Evolutionary conservation across 768 basidiomycete genomes (phyloP).

Genomic region (Lyophyllum shimeji): DNA sequence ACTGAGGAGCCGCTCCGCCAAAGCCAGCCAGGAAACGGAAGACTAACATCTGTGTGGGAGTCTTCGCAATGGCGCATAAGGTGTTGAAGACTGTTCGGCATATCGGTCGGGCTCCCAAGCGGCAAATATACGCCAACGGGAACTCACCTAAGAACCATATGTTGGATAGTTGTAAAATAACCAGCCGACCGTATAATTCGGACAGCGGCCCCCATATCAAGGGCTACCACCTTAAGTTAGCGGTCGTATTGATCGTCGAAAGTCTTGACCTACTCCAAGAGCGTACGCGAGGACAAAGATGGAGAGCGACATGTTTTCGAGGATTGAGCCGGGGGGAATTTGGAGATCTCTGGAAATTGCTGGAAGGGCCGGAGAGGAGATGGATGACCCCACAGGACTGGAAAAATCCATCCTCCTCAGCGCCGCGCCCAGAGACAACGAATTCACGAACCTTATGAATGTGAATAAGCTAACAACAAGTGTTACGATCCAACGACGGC

Average conservation of each 20-base stretch:
- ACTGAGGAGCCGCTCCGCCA: conserved; percentile 64
- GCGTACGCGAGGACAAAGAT: conserved; percentile 44
- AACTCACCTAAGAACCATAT: conserved; percentile 55
- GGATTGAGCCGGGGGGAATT: conserved; percentile 29
- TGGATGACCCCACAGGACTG: conserved; percentile 33
- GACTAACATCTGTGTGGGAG: conserved; percentile 49
- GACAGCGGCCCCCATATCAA: conserved; percentile 38
- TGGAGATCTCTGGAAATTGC: conserved; percentile 26
- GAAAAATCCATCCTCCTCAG: not conserved
- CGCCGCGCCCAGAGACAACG: not conserved
- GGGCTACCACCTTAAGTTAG: conserved; percentile 21
- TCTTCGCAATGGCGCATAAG: conserved; percentile 49
- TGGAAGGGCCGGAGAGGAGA: conserved; percentile 28
- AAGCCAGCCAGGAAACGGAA: conserved; percentile 66
- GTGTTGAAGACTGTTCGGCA: conserved; percentile 41
- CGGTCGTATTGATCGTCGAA: not conserved
- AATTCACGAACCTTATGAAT: conserved; percentile 39
- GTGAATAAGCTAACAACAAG: conserved; percentile 52
- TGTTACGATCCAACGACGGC: conserved; percentile 48
- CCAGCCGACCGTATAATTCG: conserved; percentile 39
- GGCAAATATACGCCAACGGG: not conserved
- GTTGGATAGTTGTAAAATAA: conserved; percentile 57
- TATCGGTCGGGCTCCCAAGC: not conserved
- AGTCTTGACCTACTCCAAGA: conserved; percentile 25
- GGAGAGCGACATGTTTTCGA: conserved; percentile 39